Evolutionary conservation across 306 rosid species (phyloP).

Genomic region (Castanea crenata): DNA sequence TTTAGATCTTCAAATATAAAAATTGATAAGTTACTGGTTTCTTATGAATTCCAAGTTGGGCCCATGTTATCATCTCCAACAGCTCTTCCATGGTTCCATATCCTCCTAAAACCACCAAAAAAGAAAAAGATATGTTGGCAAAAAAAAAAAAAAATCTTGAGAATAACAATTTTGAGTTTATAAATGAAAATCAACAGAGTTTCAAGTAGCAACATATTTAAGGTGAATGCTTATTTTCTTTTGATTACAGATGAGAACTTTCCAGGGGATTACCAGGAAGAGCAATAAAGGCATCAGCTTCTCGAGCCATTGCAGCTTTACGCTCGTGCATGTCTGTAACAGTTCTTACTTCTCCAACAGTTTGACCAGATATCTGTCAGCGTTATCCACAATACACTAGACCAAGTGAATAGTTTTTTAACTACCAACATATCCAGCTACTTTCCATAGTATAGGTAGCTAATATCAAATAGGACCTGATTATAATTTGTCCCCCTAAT

Average conservation of each 20-base stretch:
- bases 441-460: conserved; percentile 9
- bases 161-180: conserved; percentile 12
- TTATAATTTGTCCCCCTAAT: conserved; percentile 11
- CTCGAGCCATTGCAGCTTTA: conserved; percentile 89
- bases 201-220: conserved; percentile 16
- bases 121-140: neutral
- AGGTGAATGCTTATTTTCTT: conserved; percentile 4
- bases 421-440: conserved; percentile 14
- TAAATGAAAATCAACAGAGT: conserved; percentile 1
- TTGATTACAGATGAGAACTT: conserved; percentile 12
- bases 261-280: conserved; percentile 69
- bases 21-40: conserved; percentile 56
- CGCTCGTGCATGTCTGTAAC: conserved; percentile 97
- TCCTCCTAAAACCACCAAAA: conserved; percentile 56
- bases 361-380: conserved; percentile 83
- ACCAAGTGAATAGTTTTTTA: conserved; percentile 15
- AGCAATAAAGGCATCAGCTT: conserved; percentile 93
- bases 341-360: conserved; percentile 89
- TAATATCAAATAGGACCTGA: neutral
- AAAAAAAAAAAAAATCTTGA: neutral
- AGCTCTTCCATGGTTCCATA: conserved; percentile 98
- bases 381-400: conserved; percentile 20
- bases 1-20: conserved; percentile 12
- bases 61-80: conserved; percentile 95
- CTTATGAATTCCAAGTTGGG: conserved; percentile 91